phyloP scores from a whole-genome alignment of 352 stramenopile species.

The Phytopythium helicoides region DNA sequence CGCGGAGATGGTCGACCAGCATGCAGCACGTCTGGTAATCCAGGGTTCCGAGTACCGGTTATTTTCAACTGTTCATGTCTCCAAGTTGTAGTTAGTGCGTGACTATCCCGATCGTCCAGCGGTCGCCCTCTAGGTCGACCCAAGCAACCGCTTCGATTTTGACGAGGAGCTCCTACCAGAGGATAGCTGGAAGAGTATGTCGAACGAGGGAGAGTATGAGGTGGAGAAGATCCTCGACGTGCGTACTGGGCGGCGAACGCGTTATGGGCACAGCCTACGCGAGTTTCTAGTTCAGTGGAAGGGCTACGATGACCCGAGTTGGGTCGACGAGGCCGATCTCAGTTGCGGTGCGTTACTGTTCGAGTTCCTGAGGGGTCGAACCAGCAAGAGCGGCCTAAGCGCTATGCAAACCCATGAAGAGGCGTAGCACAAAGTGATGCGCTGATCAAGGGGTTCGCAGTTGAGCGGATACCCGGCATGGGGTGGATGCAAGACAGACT shows the following conservation, averaged over 20 bases:
- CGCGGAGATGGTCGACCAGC: constrained; percentile 7
- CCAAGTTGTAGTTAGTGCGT: too few relatives aligned
- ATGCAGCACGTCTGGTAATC: constrained; percentile 7
- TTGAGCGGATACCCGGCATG: too few relatives aligned
- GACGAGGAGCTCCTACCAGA: constrained; percentile 19
- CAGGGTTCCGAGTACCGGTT: constrained; percentile 9
- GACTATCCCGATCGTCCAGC: constrained; percentile 12
- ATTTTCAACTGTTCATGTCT: constrained; percentile 19
- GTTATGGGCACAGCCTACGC: neutral
- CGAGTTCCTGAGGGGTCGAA: too few relatives aligned
- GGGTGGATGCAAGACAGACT: too few relatives aligned
- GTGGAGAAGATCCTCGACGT: constrained; percentile 3
- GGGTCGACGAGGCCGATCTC: constrained; percentile 3
- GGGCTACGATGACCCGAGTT: neutral
- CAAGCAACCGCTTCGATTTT: constrained; percentile 12
- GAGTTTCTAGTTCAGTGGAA: constrained; percentile 7
- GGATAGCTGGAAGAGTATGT: constrained; percentile 6
- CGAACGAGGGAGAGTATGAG: constrained; percentile 5
- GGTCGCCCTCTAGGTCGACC: neutral
- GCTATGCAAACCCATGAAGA: too few relatives aligned
- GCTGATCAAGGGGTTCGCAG: too few relatives aligned
- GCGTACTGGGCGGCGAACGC: too few relatives aligned
- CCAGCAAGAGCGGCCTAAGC: too few relatives aligned
- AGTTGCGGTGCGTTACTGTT: constrained; percentile 7
- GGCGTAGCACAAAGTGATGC: too few relatives aligned